phyloP scores from a whole-genome alignment of 106 monocot genomes.

The Vanilla planifolia region DNA sequence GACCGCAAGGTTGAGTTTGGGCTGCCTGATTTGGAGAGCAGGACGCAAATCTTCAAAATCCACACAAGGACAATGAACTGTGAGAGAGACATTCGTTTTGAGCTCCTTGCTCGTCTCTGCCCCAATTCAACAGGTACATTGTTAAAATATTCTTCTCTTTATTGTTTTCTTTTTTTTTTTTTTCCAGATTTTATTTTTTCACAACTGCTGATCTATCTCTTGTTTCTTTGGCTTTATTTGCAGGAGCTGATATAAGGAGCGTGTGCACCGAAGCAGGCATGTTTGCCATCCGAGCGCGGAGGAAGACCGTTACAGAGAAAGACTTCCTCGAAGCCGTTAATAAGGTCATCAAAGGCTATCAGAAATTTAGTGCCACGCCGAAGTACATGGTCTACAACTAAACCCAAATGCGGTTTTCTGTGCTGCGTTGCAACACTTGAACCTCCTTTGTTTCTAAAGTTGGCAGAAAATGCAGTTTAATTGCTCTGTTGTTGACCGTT shows the following conservation, averaged over 20 bases:
- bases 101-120: conserved; percentile 95
- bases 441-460: too few relatives aligned
- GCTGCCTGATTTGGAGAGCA: conserved; percentile 85
- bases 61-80: conserved; percentile 98
- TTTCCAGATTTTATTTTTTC: neutral
- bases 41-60: conserved; percentile 96
- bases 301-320: conserved; percentile 96
- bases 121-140: conserved; percentile 93
- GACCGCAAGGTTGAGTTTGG: conserved; percentile 98
- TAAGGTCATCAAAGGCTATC: conserved; percentile 97
- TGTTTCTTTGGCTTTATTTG: neutral
- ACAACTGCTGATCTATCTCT: neutral
- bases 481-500: too few relatives aligned
- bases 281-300: conserved; percentile 85
- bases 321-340: conserved; percentile 97
- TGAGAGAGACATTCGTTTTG: conserved; percentile 91
- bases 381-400: conserved; percentile 98
- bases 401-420: too few relatives aligned
- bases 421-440: too few relatives aligned
- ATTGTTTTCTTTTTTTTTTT: neutral
- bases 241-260: conserved; percentile 92
- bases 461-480: too few relatives aligned
- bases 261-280: conserved; percentile 99
- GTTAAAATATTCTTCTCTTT: neutral
- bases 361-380: conserved; percentile 96